Conservation (phyloP, 176 grass and related monocot genomes). For the Oropetium thomaeum region DNA sequence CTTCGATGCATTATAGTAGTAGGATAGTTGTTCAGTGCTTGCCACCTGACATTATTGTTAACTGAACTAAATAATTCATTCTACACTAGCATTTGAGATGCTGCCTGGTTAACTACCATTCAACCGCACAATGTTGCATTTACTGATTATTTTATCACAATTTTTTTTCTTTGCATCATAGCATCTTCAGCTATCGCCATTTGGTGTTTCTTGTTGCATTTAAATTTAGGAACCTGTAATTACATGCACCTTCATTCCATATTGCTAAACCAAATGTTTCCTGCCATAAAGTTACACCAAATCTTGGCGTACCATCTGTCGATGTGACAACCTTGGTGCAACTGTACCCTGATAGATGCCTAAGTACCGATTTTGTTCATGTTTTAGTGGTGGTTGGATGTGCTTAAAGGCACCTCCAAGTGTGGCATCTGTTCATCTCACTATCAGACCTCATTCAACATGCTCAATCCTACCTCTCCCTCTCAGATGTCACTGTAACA, state of each 20-base stretch:
- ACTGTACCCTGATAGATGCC: neutral
- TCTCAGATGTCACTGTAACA: conserved; percentile 19
- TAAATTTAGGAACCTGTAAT: neutral
- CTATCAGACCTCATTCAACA: conserved; percentile 27
- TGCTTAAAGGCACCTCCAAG: conserved; percentile 28
- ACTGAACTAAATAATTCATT: neutral
- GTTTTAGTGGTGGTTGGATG: conserved; percentile 25
- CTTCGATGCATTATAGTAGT: too few species aligned
- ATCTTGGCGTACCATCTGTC: conserved; percentile 6
- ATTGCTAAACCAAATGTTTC: conserved; percentile 8
- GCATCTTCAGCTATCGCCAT: neutral
- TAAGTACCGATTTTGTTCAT: conserved; percentile 7
- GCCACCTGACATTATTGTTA: neutral
- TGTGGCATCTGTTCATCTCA: conserved; percentile 21
- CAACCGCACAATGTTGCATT: neutral
- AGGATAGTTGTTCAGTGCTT: too few species aligned
- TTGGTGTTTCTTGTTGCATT: neutral
- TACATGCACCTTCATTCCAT: neutral
- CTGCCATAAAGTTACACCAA: conserved; percentile 1
- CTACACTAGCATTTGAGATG: neutral
- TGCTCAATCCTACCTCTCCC: neutral
- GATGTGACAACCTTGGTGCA: neutral
- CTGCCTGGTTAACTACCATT: neutral
- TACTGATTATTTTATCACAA: neutral
- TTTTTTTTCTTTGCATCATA: neutral